Conservation (phyloP, 306 rosid species). For the Medicago truncatula region MtrunA17r5.0-ANR NC_053048.1:29181501-29182000, state of each 20-base stretch:
- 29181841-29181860: conserved; percentile 66
- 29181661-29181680: conserved; percentile 59
- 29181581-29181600: conserved; percentile 28
- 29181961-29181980: too few relatives aligned
- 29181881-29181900: conserved; percentile 66
- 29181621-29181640: conserved; percentile 29
- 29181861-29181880: conserved; percentile 37
- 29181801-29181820: neutral
- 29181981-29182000: too few relatives aligned
- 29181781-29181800: conserved; percentile 36
- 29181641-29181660: conserved; percentile 45
- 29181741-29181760: neutral
- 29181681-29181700: neutral
- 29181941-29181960: too few relatives aligned
- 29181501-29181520: conserved; percentile 77
- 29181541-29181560: conserved; percentile 43
- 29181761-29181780: conserved; percentile 17
- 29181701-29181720: neutral
- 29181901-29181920: neutral
- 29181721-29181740: neutral
- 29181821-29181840: conserved; percentile 44
- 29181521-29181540: conserved; percentile 64
- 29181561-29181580: conserved; percentile 1
- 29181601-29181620: conserved; percentile 14
- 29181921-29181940: too few relatives aligned